Evolutionary conservation across 306 rosid species (phyloP).

Genomic region (Geum urbanum): DNA sequence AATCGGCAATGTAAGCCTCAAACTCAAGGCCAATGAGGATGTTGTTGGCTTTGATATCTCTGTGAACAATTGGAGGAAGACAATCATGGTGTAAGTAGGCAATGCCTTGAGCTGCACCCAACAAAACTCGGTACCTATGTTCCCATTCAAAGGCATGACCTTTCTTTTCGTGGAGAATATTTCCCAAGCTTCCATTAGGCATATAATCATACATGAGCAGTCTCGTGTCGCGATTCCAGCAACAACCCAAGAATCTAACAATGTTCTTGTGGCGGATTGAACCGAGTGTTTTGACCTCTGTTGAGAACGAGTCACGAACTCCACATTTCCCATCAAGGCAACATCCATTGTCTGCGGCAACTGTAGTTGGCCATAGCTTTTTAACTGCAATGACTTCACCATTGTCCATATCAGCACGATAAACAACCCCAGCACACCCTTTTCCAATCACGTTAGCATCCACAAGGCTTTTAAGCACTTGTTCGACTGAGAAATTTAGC

Average conservation of each 20-base stretch:
- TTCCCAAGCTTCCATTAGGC: constrained; percentile 89
- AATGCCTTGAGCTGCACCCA: constrained; percentile 90
- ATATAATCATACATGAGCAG: constrained; percentile 86
- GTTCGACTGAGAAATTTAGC: constrained; percentile 74
- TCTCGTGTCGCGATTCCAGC: constrained; percentile 70
- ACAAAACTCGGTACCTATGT: constrained; percentile 67
- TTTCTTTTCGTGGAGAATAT: constrained; percentile 72
- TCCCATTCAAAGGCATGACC: constrained; percentile 90
- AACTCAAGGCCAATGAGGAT: constrained; percentile 91
- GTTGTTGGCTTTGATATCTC: constrained; percentile 95
- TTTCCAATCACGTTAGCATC: constrained; percentile 80
- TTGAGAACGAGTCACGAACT: constrained; percentile 73
- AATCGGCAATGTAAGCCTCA: constrained; percentile 93
- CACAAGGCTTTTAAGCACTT: constrained; percentile 60
- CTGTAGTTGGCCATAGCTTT: constrained; percentile 78
- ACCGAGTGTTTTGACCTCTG: constrained; percentile 80
- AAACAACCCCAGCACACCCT: constrained; percentile 90
- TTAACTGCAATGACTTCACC: constrained; percentile 91
- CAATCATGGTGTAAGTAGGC: constrained; percentile 97
- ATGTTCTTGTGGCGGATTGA: constrained; percentile 93
- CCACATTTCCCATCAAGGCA: constrained; percentile 55
- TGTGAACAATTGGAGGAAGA: constrained; percentile 91
- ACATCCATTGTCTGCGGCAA: constrained; percentile 40
- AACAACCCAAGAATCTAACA: constrained; percentile 79
- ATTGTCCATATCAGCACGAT: constrained; percentile 64